Conservation (phyloP, 2,329 filamentous ascomycete species). For the Orbilia brochopaga region DNA sequence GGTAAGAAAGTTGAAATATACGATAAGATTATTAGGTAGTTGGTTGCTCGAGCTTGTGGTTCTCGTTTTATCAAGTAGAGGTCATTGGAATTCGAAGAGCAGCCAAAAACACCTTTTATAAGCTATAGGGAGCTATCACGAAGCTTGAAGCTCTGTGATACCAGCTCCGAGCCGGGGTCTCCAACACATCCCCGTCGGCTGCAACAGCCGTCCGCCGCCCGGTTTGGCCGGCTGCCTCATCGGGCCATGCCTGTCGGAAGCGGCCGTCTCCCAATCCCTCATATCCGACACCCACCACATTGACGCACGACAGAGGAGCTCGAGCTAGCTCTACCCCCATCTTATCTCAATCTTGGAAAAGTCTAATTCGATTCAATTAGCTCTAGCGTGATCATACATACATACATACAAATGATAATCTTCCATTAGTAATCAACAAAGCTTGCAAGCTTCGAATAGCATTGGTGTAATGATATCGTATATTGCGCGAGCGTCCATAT, state of each 20-base stretch:
- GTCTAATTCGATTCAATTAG: neutral
- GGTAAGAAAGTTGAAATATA: neutral
- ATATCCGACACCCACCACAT: too few species aligned
- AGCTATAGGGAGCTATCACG: neutral
- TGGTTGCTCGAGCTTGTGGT: neutral
- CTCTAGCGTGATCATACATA: conserved; percentile 11
- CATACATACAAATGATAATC: neutral
- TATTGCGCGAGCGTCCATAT: too few species aligned
- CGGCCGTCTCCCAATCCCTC: conserved; percentile 49
- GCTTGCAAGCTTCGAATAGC: too few species aligned
- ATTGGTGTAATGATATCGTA: too few species aligned
- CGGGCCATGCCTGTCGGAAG: conserved; percentile 37
- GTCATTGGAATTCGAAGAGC: too few species aligned
- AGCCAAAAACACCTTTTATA: conserved; percentile 24
- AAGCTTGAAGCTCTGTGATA: neutral
- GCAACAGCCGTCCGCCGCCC: conserved; percentile 31
- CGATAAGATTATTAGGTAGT: conserved; percentile 1
- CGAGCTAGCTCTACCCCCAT: conserved; percentile 2
- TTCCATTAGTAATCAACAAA: too few species aligned
- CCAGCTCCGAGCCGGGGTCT: neutral
- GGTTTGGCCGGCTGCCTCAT: conserved; percentile 5
- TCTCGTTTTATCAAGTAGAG: too few species aligned
- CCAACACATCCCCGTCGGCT: conserved; percentile 38
- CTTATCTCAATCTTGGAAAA: conserved; percentile 29
- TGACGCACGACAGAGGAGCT: too few species aligned